A percentile compares a stretch with the other conserved stretches of the same genome.
Evolutionary conservation across 371 early-diverging fungal genomes (phyloP).

Genomic region (Syncephalastrum racemosum): DNA sequence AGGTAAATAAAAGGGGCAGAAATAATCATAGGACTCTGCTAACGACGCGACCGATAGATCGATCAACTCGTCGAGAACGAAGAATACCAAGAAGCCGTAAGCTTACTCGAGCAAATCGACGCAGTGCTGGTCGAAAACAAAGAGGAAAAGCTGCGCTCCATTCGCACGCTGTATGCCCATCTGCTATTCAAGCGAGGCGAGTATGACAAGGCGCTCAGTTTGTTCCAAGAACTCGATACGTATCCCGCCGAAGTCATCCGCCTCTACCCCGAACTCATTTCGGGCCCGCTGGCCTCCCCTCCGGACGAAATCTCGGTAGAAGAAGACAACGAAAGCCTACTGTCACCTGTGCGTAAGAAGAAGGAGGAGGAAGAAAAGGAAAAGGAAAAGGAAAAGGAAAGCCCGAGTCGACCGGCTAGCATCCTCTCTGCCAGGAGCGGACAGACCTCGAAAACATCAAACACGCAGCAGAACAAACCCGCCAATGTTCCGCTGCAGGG

Average conservation of each 20-base stretch:
- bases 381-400: slow-evolving; percentile 6
- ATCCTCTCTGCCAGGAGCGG: slow-evolving; percentile 29
- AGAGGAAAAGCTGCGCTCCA: slow-evolving; percentile 58
- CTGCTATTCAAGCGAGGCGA: slow-evolving; percentile 76
- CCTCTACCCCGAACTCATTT: slow-evolving; percentile 76
- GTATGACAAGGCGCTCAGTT: slow-evolving; percentile 76
- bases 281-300: slow-evolving; percentile 35
- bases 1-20: slow-evolving; percentile 48
- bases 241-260: slow-evolving; percentile 84
- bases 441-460: slow-evolving; percentile 17
- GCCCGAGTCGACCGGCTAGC: slow-evolving; percentile 28
- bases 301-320: slow-evolving; percentile 5
- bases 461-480: slow-evolving; percentile 18
- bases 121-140: slow-evolving; percentile 82
- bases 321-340: slow-evolving; percentile 13
- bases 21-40: background rate
- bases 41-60: slow-evolving; percentile 34
- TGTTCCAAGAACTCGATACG: slow-evolving; percentile 80
- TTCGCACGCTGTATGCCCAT: slow-evolving; percentile 83
- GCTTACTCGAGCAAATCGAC: slow-evolving; percentile 85
- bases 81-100: slow-evolving; percentile 84
- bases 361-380: slow-evolving; percentile 12
- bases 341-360: slow-evolving; percentile 15
- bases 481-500: slow-evolving; percentile 36
- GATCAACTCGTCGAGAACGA: slow-evolving; percentile 77